Conservation (phyloP, 2,329 filamentous ascomycete genomes). For the Clarireedia hainanense region DNA sequence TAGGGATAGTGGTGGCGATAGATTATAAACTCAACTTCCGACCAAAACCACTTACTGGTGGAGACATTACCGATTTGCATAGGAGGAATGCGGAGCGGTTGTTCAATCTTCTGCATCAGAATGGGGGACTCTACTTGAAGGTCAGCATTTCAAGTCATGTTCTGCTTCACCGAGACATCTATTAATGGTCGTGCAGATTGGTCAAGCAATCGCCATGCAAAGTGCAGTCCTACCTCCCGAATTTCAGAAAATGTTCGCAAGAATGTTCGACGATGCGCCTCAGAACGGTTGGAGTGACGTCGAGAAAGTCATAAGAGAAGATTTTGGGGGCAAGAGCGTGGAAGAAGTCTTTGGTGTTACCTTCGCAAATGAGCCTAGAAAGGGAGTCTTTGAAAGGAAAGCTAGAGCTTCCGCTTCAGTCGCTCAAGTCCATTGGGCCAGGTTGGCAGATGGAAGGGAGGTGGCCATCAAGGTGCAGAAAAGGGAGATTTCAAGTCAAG, state of each 20-base stretch:
- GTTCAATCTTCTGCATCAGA: slow-evolving; percentile 71
- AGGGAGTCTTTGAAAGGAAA: slow-evolving; percentile 62
- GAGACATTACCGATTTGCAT: slow-evolving; percentile 71
- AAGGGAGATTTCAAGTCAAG: slow-evolving; percentile 82
- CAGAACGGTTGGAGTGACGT: slow-evolving; percentile 85
- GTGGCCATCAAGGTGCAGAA: slow-evolving; percentile 97
- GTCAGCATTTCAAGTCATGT: background rate
- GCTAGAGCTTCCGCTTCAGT: slow-evolving; percentile 72
- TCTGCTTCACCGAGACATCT: background rate
- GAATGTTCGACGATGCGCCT: slow-evolving; percentile 97
- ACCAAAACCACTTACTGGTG: slow-evolving; percentile 64
- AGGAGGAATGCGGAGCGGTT: slow-evolving; percentile 74
- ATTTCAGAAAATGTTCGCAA: slow-evolving; percentile 91
- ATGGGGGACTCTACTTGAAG: slow-evolving; percentile 92
- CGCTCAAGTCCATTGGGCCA: slow-evolving; percentile 94
- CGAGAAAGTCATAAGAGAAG: slow-evolving; percentile 75
- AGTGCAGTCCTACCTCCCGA: slow-evolving; percentile 86
- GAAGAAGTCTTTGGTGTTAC: slow-evolving; percentile 92
- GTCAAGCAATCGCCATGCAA: slow-evolving; percentile 98
- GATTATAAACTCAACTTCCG: slow-evolving; percentile 98
- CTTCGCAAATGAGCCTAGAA: slow-evolving; percentile 58
- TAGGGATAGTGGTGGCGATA: slow-evolving; percentile 70
- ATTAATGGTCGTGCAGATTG: slow-evolving; percentile 45
- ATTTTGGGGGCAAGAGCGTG: slow-evolving; percentile 75
- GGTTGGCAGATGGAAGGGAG: slow-evolving; percentile 76